Evolutionary conservation across 1,284 basidiomycete genomes (phyloP), one percentile per base, ranked within the genome.

Genomic region (Puccinia horiana): DNA sequence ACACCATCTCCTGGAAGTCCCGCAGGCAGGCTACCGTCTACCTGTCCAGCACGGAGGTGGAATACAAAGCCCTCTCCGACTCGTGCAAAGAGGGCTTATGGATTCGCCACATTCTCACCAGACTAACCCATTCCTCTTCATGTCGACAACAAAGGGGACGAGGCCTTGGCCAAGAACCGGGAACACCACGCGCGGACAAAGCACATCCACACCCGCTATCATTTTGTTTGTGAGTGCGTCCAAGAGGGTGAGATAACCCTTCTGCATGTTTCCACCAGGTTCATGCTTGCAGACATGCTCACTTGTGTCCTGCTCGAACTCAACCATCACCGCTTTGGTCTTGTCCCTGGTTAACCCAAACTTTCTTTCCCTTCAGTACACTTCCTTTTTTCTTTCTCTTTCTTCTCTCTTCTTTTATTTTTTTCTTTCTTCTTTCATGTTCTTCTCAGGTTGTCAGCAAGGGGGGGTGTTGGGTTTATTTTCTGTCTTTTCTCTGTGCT

Each of bases 261-360:
- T 18, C 74, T n/a, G 2, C 56, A 76, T 44, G 56, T 76, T 1
- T 76, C 73, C 6, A 56, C 73, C 12, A 32, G 26, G 1, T 9
- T 29, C 35, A 76, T 76, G 73, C 52, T 58, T 18, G 73, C 72
- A 1, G 44, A 74, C 35, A 56, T 58, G 52, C 73, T 76, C 14
- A 76, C 49, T 16, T 5, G 73, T 2, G 32, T 76, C 35, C 8
- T 35, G 1, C 44, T 76, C 2, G 16, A 42, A 32, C 54, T 23
- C 12, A 42, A 76, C 52, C 52, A 26, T 23, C 29, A n/a, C 1
- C 40, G 14, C 14, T 49, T 73, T 54, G 70, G 70, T 23, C 18
- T 73, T 49, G 65, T 37, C n/a, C 56, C 56, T n/a, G n/a, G n/a
- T n/a, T n/a, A n/a, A n/a, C n/a, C n/a, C n/a, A n/a, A n/a, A n/a